Evolutionary conservation across 108 stramenopile genomes (phyloP), one percentile per base, ranked within the genome.

Genomic region (Schizochytrium sp.): DNA sequence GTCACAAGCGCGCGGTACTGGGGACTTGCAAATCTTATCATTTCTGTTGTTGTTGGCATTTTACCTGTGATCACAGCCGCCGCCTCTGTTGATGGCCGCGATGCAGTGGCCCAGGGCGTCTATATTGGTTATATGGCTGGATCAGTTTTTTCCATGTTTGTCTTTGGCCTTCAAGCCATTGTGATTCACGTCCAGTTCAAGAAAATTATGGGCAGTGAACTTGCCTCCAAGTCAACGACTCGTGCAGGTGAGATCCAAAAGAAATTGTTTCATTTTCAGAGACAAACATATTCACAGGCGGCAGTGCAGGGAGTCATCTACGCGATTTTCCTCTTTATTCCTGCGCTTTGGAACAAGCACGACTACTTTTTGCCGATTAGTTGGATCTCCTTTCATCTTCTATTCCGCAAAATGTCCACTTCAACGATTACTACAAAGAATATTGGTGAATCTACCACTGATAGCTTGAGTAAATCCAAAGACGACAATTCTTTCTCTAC

Each of bases 281-380:
- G 42, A 17, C 40, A 44, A 72, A 28, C 42, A 15, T 41, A 41
- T 41, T 41, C 17, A 2, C 72, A 72, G 72, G 28, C 72, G 1
- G 15, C 44, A 41, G 28, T 72, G 19, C 72, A 72, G 42, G 28
- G 28, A 28, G 15, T 28, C 42, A 15, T 72, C 28, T 72, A 72
- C 72, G 72, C 28, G 28, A 15, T 38, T 41, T 72, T 72, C 15
- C 19, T 72, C 15, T 13, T 13, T n/a, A 38, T 72, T 13, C 72
- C 72, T 38, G 28, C 15, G 40, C 28, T 72, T 17, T 72, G 13
- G 19, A 72, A 72, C 72, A 72, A 72, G 2, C 72, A 72, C 42
- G 72, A 72, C 72, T 72, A 72, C 72, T 72, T 72, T 44, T 15
- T 28, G 15, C 72, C 72, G 15, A 72, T 72, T 44, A 72, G 72